Conservation (phyloP, 768 basidiomycete genomes). For the Boletellus sp. region DNA sequence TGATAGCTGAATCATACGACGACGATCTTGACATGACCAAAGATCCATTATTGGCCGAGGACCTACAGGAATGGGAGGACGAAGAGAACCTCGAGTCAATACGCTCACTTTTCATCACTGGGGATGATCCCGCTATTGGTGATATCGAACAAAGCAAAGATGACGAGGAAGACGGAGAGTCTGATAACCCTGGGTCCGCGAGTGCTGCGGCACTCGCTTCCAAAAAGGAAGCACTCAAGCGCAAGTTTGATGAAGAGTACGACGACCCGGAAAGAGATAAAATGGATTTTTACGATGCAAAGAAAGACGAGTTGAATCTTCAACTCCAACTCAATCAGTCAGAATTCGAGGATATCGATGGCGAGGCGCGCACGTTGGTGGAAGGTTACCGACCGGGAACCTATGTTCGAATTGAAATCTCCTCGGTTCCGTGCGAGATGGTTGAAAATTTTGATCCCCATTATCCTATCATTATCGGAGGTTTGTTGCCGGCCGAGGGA, state of each 20-base stretch:
- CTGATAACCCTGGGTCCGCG: slow-evolving; percentile 28
- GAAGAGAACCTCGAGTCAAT: slow-evolving; percentile 85
- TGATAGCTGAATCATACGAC: slow-evolving; percentile 34
- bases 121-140: slow-evolving; percentile 37
- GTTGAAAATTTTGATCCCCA: slow-evolving; percentile 89
- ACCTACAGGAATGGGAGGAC: slow-evolving; percentile 74
- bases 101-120: slow-evolving; percentile 87
- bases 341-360: slow-evolving; percentile 79
- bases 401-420: slow-evolving; percentile 90
- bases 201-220: slow-evolving; percentile 58
- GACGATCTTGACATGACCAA: slow-evolving; percentile 71
- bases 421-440: slow-evolving; percentile 84
- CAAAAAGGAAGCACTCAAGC: slow-evolving; percentile 90
- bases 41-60: slow-evolving; percentile 45
- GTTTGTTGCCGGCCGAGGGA: slow-evolving; percentile 85
- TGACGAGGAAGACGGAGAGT: slow-evolving; percentile 34
- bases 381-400: slow-evolving; percentile 89
- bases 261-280: slow-evolving; percentile 81
- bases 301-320: slow-evolving; percentile 86
- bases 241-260: slow-evolving; percentile 96
- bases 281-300: slow-evolving; percentile 84
- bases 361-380: slow-evolving; percentile 73
- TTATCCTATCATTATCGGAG: slow-evolving; percentile 90
- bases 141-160: slow-evolving; percentile 42
- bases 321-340: slow-evolving; percentile 79